Percentiles rank a stretch among this genome's conserved stretches.
These are phyloP conservation scores for Thelephora terrestris DNA, from an alignment of 1,284 basidiomycete genomes.

Conservation along the genomic window DNA sequence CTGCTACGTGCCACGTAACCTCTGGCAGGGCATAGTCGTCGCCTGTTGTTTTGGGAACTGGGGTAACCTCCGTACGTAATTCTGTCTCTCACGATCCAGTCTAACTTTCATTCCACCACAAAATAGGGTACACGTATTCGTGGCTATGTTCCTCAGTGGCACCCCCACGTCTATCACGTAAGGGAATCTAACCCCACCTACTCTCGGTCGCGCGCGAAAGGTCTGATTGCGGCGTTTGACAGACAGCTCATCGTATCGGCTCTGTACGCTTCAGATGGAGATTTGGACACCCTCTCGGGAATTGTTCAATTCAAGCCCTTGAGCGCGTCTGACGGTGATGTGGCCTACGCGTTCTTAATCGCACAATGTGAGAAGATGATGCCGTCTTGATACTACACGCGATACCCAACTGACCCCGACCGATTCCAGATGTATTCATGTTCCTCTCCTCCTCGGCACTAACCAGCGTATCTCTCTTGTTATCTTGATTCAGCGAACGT, in stretches of 20 bases:
- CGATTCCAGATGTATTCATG: constrained; percentile 25
- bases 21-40: constrained; percentile 31
- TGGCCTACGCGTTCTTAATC: constrained; percentile 28
- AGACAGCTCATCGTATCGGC: constrained; percentile 31
- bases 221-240: neutral
- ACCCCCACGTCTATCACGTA: constrained; percentile 29
- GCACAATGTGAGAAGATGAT: constrained; percentile 26
- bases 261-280: constrained; percentile 28
- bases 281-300: constrained; percentile 29
- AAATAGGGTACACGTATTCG: constrained; percentile 31
- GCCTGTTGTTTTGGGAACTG: constrained; percentile 37
- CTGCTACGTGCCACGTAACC: constrained; percentile 31
- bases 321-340: neutral
- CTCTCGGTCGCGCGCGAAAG: too few species aligned
- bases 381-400: neutral
- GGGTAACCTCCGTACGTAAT: constrained; percentile 30
- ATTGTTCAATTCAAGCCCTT: constrained; percentile 7
- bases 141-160: constrained; percentile 32
- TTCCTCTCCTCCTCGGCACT: constrained; percentile 30
- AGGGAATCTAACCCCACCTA: constrained; percentile 9
- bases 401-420: neutral
- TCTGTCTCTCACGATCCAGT: neutral
- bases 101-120: constrained; percentile 6
- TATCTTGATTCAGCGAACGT: too few species aligned
- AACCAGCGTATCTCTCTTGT: neutral